Evolutionary conservation across 2,329 filamentous ascomycete species (phyloP), one percentile per base, ranked within the genome.

Genomic region (Aspergillus awamori): DNA sequence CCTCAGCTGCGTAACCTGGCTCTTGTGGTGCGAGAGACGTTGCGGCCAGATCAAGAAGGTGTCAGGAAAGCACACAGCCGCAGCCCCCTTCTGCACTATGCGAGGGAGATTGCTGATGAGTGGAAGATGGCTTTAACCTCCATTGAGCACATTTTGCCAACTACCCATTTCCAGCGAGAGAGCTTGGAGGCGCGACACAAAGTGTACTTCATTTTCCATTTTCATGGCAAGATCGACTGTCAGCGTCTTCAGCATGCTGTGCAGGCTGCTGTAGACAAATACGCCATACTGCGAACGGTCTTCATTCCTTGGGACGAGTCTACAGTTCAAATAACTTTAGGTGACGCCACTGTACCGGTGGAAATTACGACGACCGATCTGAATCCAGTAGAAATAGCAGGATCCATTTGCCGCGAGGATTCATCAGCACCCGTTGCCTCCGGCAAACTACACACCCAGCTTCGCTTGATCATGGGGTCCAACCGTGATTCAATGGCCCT

Each of bases 271-370:
- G 1, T 6, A 5, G 7, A 5, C 4, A 26, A 26, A 26, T 63
- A 67, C 83, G 70, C 80, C 75, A 82, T 84, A 28, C 76, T 88
- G 7, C 81, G 84, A 22, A 86, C 86, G 0, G 80, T 81, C 0
- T 87, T 87, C 58, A 76, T 83, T 2, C 71, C 77, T 0, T 2
- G 78, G 78, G 60, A 72, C 82, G 22, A 75, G 74, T 75, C 8
- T 81, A 79, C 58, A 26, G 5, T 70, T 70, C 24, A 81, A 74
- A 53, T 84, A 78, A 3, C 75, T 71, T 20, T 73, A 70, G 48
- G 26, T 26, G 4, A 74, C 2, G 30, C 56, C 3, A 15, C 30
- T 49, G 7, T 22, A 20, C 5, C 57, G 54, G 20, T 26, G 54
- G 53, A 22, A 48, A 47, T 33, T 57, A 57, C 26, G 57, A 62